Evolutionary conservation across 1,284 basidiomycete genomes (phyloP).

Genomic region (Malassezia dermatis): DNA sequence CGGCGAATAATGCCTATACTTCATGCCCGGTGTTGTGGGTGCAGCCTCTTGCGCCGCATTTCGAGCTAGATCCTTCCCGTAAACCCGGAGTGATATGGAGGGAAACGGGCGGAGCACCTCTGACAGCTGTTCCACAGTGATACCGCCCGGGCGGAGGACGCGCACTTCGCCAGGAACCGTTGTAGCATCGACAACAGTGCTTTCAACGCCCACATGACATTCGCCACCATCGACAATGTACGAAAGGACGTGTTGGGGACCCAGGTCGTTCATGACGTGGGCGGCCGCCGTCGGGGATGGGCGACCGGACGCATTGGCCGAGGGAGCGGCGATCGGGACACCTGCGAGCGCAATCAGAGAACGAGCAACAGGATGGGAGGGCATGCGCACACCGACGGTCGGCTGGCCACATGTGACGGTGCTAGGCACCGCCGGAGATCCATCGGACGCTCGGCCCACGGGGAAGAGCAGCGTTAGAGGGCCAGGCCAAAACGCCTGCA

Average conservation of each 20-base stretch:
- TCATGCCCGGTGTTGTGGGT: slow-evolving; percentile 98
- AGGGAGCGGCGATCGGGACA: slow-evolving; percentile 80
- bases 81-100: slow-evolving; percentile 27
- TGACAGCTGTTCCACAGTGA: slow-evolving; percentile 67
- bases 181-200: slow-evolving; percentile 79
- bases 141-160: slow-evolving; percentile 79
- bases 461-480: slow-evolving; percentile 87
- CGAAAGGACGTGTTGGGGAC: slow-evolving; percentile 51
- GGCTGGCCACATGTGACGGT: slow-evolving; percentile 61
- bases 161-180: slow-evolving; percentile 57
- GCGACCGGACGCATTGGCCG: slow-evolving; percentile 85
- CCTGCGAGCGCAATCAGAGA: slow-evolving; percentile 70
- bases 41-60: slow-evolving; percentile 26
- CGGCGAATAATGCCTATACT: slow-evolving; percentile 94
- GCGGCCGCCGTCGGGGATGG: slow-evolving; percentile 85
- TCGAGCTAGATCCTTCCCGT: slow-evolving; percentile 38
- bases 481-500: slow-evolving; percentile 86
- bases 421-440: slow-evolving; percentile 22
- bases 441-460: slow-evolving; percentile 14
- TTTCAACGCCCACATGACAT: slow-evolving; percentile 83
- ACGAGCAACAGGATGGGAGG: slow-evolving; percentile 79
- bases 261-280: slow-evolving; percentile 73
- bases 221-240: slow-evolving; percentile 86
- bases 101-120: slow-evolving; percentile 15
- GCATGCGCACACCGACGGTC: slow-evolving; percentile 87